A percentile compares a stretch with the other conserved stretches of the same genome.
Evolutionary conservation across 108 stramenopile species (phyloP).

Genomic region (Cafeteria roenbergensis): DNA sequence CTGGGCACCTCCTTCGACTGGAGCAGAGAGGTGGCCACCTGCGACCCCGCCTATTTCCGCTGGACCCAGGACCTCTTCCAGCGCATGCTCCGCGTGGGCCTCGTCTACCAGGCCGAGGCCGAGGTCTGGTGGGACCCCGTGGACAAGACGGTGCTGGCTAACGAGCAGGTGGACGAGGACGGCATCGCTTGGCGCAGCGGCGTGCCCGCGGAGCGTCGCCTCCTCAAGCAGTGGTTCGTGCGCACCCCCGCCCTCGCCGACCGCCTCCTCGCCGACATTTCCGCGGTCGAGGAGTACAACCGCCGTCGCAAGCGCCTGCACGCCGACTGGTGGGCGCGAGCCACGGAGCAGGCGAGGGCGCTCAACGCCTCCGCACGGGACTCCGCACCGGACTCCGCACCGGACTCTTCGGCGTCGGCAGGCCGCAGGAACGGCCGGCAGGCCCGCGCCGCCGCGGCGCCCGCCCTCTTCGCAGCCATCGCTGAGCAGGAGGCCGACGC

Average conservation of each 20-base stretch:
- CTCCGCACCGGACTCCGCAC: too few species aligned
- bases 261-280: slow-evolving; percentile 68
- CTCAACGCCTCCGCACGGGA: too few species aligned
- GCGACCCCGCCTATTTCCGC: slow-evolving; percentile 75
- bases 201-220: slow-evolving; percentile 72
- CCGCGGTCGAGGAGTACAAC: too few species aligned
- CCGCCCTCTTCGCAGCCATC: too few species aligned
- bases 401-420: too few species aligned
- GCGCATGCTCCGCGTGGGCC: slow-evolving; percentile 68
- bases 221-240: slow-evolving; percentile 86
- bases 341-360: too few species aligned
- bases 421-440: too few species aligned
- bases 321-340: too few species aligned
- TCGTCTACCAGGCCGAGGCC: slow-evolving; percentile 71
- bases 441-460: too few species aligned
- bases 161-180: slow-evolving; percentile 84
- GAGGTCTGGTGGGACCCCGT: slow-evolving; percentile 94
- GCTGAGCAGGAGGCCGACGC: slow-evolving; percentile 1
- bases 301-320: too few species aligned
- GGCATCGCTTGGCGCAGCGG: slow-evolving; percentile 83
- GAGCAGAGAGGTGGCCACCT: slow-evolving; percentile 86
- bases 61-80: slow-evolving; percentile 98
- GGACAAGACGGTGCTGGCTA: slow-evolving; percentile 87
- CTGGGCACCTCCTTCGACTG: slow-evolving; percentile 94
- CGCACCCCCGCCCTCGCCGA: slow-evolving; percentile 93